Base-by-base conservation (phyloP, 345 rosid genomes). In the Eucalyptus tenuipes region DNA sequence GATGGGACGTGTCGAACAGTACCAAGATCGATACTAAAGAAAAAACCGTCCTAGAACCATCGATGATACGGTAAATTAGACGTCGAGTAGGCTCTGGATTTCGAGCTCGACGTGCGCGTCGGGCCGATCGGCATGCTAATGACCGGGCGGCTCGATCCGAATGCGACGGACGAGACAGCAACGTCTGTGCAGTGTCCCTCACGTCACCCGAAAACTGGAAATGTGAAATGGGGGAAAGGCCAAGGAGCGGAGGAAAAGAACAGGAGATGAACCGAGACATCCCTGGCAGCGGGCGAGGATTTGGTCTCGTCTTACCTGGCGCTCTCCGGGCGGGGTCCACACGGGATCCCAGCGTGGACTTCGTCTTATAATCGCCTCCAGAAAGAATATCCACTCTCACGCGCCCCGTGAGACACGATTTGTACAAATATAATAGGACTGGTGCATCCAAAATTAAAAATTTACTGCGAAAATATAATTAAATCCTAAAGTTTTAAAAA, bases 401-500 rank as follows among this genome's bases (percentile, higher is more conserved):
- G 79, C 79, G 79, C 79, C 40, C 79, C 40, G 18, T 4, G 40
- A 27, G 20, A 27, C 31, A 27, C 31, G 16, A 5, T 12, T 12
- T 0, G 0, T 27, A 11, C 66, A 27, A 11, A 27, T 13, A 29
- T 27, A 12, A 59, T 27, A 1, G 13, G 61, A 10, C 61, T 9
- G 2, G 61, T 10, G 29, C 57, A 20, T 52, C 57, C 57, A 52
- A 52, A 52, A 52, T 52, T 52, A 52, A 52, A 52, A 52, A 52
- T 7, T 52, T 52, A 20, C 1, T 20, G 57, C 0, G 57, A 20
- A 52, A 55, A 24, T 24, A 55, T 25, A 55, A 24, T 24, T 55
- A 55, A 24, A 55, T 55, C 6, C 6, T 55, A 55, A 55, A 8
- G 0, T 52, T 52, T 20, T 9, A 0, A 2, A 55, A 55, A 9